Base-by-base conservation (phyloP, 2,329 filamentous ascomycete genomes). In the Chaetomiaceae sp. region DNA sequence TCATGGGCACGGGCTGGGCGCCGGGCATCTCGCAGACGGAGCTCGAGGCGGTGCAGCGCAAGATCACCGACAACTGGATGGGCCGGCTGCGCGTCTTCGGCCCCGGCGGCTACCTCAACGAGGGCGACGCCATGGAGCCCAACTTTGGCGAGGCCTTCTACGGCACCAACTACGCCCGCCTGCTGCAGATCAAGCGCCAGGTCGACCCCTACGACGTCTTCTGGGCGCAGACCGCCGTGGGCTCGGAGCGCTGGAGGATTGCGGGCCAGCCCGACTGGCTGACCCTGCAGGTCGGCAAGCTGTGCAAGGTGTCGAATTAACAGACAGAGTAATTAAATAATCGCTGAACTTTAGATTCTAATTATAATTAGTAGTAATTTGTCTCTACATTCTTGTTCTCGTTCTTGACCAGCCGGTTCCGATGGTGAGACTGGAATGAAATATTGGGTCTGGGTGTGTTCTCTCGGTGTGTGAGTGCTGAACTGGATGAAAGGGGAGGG, bases 11-110 rank as follows among this genome's bases (percentile, higher is more conserved):
- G 4, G n/a, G 48, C 19, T 66, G 61, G 63, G 54, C 47, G 10
- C 35, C 34, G 10, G 48, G 35, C 34, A 39, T 50, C 27, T 33
- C 33, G 31, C 23, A 25, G 20, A 37, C 33, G 5, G 56, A 57
- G 17, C 51, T 61, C 25, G 59, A 61, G 41, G 48, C 48, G 0
- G 51, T 54, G 4, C 56, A 57, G 50, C 54, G 58, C 30, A 61
- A 51, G 50, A 57, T 67, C 42, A 58, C 57, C 14, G 59, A 66
- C 35, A 59, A 62, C 44, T 70, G 66, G 63, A 66, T 68, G 62
- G 50, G 34, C 6, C 44, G 53, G 5, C 43, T 59, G 16, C 44
- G 53, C n/a, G n/a, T 12, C 13, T 50, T 16, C 10, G 48, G 42
- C 1, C 44, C 54, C 5, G 59, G 59, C 2, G 56, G 31, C 2